phyloP scores from a whole-genome alignment of 1,284 basidiomycete genomes.

The Takashimella tepidaria region DNA sequence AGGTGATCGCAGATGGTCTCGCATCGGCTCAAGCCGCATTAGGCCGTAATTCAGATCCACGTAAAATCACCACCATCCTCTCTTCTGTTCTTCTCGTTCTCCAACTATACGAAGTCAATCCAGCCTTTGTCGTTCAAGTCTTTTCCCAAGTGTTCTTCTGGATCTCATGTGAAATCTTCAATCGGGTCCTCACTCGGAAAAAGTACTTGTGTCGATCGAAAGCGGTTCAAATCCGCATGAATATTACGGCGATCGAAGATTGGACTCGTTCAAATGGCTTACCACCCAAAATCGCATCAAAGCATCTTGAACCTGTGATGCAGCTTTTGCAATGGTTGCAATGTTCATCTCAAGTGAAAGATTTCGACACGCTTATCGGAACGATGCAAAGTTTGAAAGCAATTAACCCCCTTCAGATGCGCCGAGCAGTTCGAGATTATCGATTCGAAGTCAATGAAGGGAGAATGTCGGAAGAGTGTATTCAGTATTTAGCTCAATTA shows the following conservation, averaged over 20 bases:
- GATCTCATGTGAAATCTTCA: constrained; percentile 77
- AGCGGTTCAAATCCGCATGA: constrained; percentile 86
- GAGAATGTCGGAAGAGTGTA: constrained; percentile 88
- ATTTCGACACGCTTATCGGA: constrained; percentile 81
- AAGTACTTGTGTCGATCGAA: constrained; percentile 88
- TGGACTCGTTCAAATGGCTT: constrained; percentile 72
- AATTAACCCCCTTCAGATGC: constrained; percentile 93
- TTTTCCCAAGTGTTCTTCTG: constrained; percentile 74
- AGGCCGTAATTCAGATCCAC: constrained; percentile 49
- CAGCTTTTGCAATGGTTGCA: constrained; percentile 74
- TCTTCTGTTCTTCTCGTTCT: constrained; percentile 83
- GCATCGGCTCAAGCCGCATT: constrained; percentile 16
- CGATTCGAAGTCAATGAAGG: constrained; percentile 90
- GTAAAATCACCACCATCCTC: constrained; percentile 71
- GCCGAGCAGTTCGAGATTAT: constrained; percentile 87
- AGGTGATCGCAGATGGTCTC: constrained; percentile 15
- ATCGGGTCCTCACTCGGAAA: constrained; percentile 82
- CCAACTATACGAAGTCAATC: constrained; percentile 84
- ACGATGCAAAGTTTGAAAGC: constrained; percentile 81
- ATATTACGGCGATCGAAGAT: constrained; percentile 79
- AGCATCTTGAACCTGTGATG: constrained; percentile 75
- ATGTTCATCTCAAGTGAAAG: constrained; percentile 63
- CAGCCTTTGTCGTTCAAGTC: constrained; percentile 78
- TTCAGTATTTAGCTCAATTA: constrained; percentile 85
- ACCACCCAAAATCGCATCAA: constrained; percentile 66